phyloP scores from a whole-genome alignment of 106 monocot species.

The Xerophyta viscosa region DNA sequence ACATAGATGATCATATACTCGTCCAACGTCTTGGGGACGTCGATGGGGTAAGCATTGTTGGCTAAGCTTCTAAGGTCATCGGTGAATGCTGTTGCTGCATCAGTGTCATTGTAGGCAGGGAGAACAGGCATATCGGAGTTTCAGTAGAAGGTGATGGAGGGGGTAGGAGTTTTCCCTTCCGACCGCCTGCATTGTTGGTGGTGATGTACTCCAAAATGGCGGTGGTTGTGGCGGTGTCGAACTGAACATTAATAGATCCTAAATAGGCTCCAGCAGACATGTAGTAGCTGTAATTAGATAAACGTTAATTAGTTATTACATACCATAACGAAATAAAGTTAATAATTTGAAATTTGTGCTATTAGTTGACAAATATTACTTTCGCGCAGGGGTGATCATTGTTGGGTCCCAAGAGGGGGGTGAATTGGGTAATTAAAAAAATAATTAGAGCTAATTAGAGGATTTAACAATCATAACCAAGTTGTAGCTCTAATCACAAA shows the following conservation, averaged over 20 bases:
- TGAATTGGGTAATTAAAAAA: too few species aligned
- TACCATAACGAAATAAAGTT: too few species aligned
- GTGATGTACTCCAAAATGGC: slow-evolving; percentile 29
- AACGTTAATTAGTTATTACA: too few species aligned
- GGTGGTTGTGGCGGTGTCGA: slow-evolving; percentile 31
- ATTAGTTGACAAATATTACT: too few species aligned
- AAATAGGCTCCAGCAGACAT: slow-evolving; percentile 21
- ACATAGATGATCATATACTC: slow-evolving; percentile 21
- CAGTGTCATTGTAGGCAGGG: slow-evolving; percentile 24
- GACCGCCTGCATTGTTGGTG: background rate
- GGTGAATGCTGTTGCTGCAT: slow-evolving; percentile 23
- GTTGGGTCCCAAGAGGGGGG: too few species aligned
- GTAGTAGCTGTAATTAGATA: slow-evolving; percentile 12
- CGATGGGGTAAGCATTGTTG: slow-evolving; percentile 7
- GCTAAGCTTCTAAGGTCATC: slow-evolving; percentile 24
- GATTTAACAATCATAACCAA: too few species aligned
- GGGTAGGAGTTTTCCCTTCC: too few species aligned
- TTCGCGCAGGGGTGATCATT: slow-evolving; percentile 31
- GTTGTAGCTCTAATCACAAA: too few species aligned
- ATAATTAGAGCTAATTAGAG: too few species aligned
- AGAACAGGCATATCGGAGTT: slow-evolving; percentile 15
- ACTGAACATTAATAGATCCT: background rate
- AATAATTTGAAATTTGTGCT: too few species aligned
- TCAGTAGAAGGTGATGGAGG: too few species aligned
- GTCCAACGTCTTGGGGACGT: slow-evolving; percentile 27